These are phyloP conservation scores for Starmerella tilneyi DNA, from an alignment of 805 yeast species.

Conservation along the genomic window DNA sequence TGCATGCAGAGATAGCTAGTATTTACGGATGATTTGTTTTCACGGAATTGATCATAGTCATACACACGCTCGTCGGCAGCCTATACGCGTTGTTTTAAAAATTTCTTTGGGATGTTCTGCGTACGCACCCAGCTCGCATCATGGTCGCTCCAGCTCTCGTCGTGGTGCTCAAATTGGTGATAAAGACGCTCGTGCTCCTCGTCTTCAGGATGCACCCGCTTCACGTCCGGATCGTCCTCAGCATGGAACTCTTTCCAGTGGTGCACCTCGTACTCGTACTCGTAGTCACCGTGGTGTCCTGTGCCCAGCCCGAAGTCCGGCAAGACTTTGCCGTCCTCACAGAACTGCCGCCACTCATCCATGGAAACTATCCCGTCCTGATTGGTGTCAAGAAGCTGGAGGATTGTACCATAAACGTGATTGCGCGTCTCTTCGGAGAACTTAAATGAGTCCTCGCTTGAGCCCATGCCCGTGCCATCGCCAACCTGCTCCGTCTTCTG, in stretches of 20 bases:
- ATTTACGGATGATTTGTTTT: no score
- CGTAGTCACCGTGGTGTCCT: conserved; percentile 91
- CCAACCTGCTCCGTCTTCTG: conserved; percentile 65
- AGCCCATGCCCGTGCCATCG: conserved; percentile 82
- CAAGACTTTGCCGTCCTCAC: conserved; percentile 53
- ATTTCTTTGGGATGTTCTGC: conserved; percentile 25
- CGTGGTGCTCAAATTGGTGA: conserved; percentile 77
- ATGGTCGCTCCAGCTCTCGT: conserved; percentile 30
- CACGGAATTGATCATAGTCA: no score
- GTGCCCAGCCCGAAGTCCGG: conserved; percentile 92
- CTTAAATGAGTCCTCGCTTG: conserved; percentile 51
- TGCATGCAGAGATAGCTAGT: no score
- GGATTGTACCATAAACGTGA: conserved; percentile 45
- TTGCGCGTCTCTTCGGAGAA: conserved; percentile 45
- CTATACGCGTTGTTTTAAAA: conserved; percentile 17
- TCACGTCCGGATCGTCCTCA: conserved; percentile 73
- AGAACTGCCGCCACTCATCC: conserved; percentile 61
- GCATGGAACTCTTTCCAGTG: conserved; percentile 66
- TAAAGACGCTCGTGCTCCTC: conserved; percentile 75
- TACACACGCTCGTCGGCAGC: neutral
- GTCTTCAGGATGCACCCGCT: conserved; percentile 74
- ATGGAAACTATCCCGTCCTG: conserved; percentile 53
- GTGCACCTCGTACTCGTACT: conserved; percentile 84
- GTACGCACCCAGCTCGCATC: conserved; percentile 24
- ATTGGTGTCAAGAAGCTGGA: conserved; percentile 54